A percentile compares a stretch with the other conserved stretches of the same genome.
Conservation (phyloP, 768 basidiomycete species). For the Suillus subaureus region DNA sequence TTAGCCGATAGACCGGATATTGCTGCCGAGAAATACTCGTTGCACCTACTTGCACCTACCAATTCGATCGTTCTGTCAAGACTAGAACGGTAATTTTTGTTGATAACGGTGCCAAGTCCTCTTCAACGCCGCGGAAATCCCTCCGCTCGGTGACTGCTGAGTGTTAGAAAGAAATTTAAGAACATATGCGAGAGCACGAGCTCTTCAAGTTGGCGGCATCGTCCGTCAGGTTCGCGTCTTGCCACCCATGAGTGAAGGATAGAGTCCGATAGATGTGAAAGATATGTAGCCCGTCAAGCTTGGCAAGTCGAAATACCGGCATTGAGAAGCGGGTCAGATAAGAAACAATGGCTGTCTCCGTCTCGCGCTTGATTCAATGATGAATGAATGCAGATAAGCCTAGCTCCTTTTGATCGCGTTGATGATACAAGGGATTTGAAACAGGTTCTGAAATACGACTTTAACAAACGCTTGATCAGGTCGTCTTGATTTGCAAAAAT, state of each 20-base stretch:
- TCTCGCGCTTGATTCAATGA: too few relatives aligned
- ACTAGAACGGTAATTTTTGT: not conserved
- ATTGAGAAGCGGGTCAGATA: not conserved
- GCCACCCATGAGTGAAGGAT: too few relatives aligned
- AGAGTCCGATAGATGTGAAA: too few relatives aligned
- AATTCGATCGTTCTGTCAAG: not conserved
- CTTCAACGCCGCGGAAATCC: not conserved
- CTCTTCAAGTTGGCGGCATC: not conserved
- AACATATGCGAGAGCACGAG: not conserved
- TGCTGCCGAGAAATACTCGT: not conserved
- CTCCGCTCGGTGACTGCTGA: not conserved
- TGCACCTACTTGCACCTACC: not conserved
- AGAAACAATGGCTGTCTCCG: not conserved
- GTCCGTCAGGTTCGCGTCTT: not conserved
- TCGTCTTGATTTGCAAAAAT: too few relatives aligned
- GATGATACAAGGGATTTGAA: not conserved
- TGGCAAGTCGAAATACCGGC: not conserved
- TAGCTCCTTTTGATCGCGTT: not conserved
- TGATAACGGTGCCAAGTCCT: slow-evolving; percentile 1
- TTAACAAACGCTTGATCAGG: too few relatives aligned
- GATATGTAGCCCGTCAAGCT: not conserved
- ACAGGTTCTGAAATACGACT: not conserved
- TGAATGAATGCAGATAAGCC: not conserved
- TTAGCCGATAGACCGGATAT: not conserved
- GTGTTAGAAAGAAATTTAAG: too few relatives aligned